A percentile compares a stretch with the other conserved stretches of the same genome.
Conservation (phyloP, 2,329 filamentous ascomycete genomes). For the Claviceps digitariae region DNA sequence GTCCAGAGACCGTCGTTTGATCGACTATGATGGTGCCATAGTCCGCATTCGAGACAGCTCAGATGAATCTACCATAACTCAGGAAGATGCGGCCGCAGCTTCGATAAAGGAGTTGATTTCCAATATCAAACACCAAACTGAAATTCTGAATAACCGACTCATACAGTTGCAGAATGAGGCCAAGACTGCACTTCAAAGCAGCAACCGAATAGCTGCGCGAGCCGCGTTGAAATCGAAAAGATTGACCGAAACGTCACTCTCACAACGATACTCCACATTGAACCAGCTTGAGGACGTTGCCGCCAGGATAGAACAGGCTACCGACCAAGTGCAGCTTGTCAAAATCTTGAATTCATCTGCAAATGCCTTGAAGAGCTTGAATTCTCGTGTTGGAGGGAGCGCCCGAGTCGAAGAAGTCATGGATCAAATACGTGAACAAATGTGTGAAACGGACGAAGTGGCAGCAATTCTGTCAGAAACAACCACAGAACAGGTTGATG, state of each 20-base stretch:
- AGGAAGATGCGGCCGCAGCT: conserved; percentile 71
- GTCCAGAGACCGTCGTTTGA: conserved; percentile 47
- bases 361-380: conserved; percentile 56
- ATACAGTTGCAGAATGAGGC: conserved; percentile 51
- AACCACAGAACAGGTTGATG: conserved; percentile 47
- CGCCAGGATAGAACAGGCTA: conserved; percentile 70
- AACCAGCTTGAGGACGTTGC: conserved; percentile 74
- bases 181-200: conserved; percentile 54
- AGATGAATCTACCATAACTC: conserved; percentile 43
- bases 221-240: conserved; percentile 75
- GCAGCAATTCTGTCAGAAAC: conserved; percentile 59
- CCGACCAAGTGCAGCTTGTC: conserved; percentile 72
- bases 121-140: conserved; percentile 60
- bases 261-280: conserved; percentile 58
- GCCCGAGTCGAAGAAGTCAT: conserved; percentile 65
- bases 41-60: conserved; percentile 57
- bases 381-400: conserved; percentile 62
- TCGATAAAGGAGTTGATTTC: conserved; percentile 67
- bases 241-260: conserved; percentile 59
- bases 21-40: conserved; percentile 50
- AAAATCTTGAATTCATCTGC: conserved; percentile 69
- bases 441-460: conserved; percentile 72
- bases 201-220: conserved; percentile 63
- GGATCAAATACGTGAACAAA: conserved; percentile 63
- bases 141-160: conserved; percentile 52